Evolutionary conservation across 441 rosid species (phyloP).

Genomic region (Syzygium syzygioides): DNA sequence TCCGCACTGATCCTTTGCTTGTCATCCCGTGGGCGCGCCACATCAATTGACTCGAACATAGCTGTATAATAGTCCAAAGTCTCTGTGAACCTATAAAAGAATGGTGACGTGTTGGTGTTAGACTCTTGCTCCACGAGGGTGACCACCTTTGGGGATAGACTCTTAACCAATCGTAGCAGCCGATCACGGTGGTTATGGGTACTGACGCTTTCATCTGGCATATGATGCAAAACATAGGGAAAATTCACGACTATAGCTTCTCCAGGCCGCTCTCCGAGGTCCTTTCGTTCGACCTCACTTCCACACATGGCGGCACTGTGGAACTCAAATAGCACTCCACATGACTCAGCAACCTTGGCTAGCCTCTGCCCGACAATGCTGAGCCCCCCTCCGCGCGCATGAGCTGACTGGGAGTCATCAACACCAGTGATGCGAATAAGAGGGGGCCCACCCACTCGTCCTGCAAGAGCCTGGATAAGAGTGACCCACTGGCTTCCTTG

Average conservation of each 20-base stretch:
- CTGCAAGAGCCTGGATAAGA: background rate
- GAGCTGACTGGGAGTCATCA: slow-evolving; percentile 2
- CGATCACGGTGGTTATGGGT: slow-evolving; percentile 1
- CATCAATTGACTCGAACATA: slow-evolving; percentile 11
- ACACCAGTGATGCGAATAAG: slow-evolving; percentile 8
- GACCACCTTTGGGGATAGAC: slow-evolving; percentile 9
- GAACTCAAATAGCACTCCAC: slow-evolving; percentile 6
- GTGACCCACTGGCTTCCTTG: slow-evolving; percentile 13
- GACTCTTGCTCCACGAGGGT: slow-evolving; percentile 12
- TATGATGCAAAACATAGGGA: slow-evolving; percentile 9
- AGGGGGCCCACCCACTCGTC: background rate
- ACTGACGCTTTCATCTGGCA: slow-evolving; percentile 14
- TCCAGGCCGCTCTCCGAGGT: background rate
- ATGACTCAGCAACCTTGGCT: background rate
- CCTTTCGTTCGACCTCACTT: background rate
- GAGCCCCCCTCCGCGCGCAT: slow-evolving; percentile 2
- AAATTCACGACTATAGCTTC: slow-evolving; percentile 10
- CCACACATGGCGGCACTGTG: background rate
- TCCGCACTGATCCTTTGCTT: slow-evolving; percentile 57
- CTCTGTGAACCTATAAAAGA: background rate
- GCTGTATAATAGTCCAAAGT: slow-evolving; percentile 3
- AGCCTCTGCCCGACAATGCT: background rate
- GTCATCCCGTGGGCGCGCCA: background rate
- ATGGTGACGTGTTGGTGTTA: slow-evolving; percentile 12
- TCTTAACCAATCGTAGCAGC: slow-evolving; percentile 3